These are phyloP conservation scores for Huiozyma sinensis DNA, from an alignment of 805 yeast species.

Conservation along the genomic window DNA sequence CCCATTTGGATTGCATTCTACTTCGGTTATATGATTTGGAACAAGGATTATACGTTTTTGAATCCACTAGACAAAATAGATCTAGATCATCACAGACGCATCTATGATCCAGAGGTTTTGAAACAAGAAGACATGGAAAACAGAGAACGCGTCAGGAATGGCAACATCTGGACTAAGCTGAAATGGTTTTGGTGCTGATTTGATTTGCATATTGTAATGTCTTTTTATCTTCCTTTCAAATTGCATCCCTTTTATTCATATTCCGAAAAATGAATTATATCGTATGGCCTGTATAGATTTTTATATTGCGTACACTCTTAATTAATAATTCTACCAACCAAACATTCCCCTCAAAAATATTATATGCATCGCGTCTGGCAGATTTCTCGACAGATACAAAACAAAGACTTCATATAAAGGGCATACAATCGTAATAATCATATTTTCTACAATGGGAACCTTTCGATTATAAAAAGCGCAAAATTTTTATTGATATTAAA, in stretches of 20 bases:
- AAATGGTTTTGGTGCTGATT: slow-evolving; percentile 32
- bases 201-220: not conserved
- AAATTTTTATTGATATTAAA: not conserved
- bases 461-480: too few species aligned
- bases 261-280: too few species aligned
- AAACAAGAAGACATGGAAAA: slow-evolving; percentile 34
- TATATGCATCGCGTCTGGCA: too few species aligned
- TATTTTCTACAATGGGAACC: not conserved
- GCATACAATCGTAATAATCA: not conserved
- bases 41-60: slow-evolving; percentile 27
- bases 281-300: too few species aligned
- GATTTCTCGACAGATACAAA: too few species aligned
- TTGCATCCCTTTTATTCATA: too few species aligned
- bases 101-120: slow-evolving; percentile 30
- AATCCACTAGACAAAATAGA: slow-evolving; percentile 32
- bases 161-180: slow-evolving; percentile 24
- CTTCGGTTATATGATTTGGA: slow-evolving; percentile 41
- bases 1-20: slow-evolving; percentile 35
- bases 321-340: too few species aligned
- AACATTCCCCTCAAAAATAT: too few species aligned
- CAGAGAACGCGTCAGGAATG: slow-evolving; percentile 13
- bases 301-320: too few species aligned
- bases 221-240: not conserved
- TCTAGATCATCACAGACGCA: slow-evolving; percentile 34
- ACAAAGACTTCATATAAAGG: not conserved